Base-by-base conservation (phyloP, 257 asterid genomes). In the Galeopsis tetrahit region DNA sequence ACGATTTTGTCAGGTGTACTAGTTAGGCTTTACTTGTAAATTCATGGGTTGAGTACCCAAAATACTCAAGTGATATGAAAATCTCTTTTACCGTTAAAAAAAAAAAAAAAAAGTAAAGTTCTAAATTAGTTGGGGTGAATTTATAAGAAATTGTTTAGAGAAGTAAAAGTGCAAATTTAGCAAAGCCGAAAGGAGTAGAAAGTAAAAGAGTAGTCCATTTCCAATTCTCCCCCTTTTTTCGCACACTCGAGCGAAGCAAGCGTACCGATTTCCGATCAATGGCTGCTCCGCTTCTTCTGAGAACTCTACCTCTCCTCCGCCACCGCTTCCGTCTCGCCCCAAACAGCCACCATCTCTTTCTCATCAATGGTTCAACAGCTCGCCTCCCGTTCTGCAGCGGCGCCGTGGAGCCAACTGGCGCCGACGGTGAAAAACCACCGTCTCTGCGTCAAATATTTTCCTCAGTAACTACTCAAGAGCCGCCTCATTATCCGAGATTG, bases 261-360 rank as follows among this genome's bases (percentile, higher is more conserved):
- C 49, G 73, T 9, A n/a, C 13, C 43, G 15, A 31, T 78, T 68
- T 14, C n/a, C 60, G 28, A 10, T 65, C 75, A 33, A 92, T 89
- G 98, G 96, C 96, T 32, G 87, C 90, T 65, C 85, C 91, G 46
- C 73, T 82, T 32, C 82, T 85, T 63, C 69, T 81, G 69, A 66
- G 89, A 60, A 80, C 84, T 61, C 79, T 83, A n/a, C 92, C 91
- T 0, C 71, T 80, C 68, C 82, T 84, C 79, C 92, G 88, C 78
- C 82, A 83, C 77, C 92, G 88, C 79, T 84, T 80, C 56, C 85
- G 88, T 36, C 78, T 84, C 74, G 71, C 68, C 72, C 86, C 66
- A 42, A 81, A 63, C 49, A 81, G 60, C 69, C 82, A 48, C 69
- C 86, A 40, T 35, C 14, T 48, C 69, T 80, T 67, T 17, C 62